Evolutionary conservation across 139 green algal genomes (phyloP), one percentile per base, ranked within the genome.

Genomic region (Closterium sp.): DNA sequence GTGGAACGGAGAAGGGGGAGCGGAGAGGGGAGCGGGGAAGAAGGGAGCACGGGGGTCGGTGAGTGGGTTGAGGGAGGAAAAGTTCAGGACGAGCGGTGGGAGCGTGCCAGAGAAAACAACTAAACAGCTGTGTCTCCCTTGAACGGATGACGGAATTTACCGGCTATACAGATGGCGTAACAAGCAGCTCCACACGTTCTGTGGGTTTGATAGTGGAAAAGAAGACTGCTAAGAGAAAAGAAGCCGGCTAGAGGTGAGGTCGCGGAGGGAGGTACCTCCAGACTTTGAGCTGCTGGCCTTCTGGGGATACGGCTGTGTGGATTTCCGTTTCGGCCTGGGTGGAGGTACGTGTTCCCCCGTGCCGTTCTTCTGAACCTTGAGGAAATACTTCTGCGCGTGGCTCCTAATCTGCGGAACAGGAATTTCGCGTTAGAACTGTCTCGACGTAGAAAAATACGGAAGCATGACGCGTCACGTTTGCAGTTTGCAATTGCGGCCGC

Each of bases 381-480:
- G 85, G 83, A 97, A 97, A 85, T 96, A 96, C 90, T 97, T 97
- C 90, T 97, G 96, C 21, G 96, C 96, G 87, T 97, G 96, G 31
- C 93, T 96, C 16, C 95, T 89, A 31, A 97, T 96, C 91, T 94
- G 91, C 76, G 28, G 55, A 7, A 76, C 55, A 76, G 55, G 25
- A 19, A 76, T 28, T 76, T 76, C 25, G n/a, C 12, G 55, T 76
- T 28, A 76, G 55, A 28, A 76, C 12, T 1, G 25, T 3, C 10
- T 76, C 55, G 16, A 25, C 25, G 25, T 76, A 1, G 55, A 3
- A 76, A 4, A 7, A 4, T 9, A 12, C 25, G 55, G 16, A 28
- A 19, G 1, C 55, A 76, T 76, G 55, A 12, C 12, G 12, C 25
- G 25, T 76, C 55, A 25, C 9, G 38, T 6, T 66, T 10, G 38